A percentile compares a stretch with the other conserved stretches of the same genome.
These are phyloP conservation scores for Arthrinium puccinioides DNA, from an alignment of 2,329 filamentous ascomycete species.

Conservation along the genomic window DNA sequence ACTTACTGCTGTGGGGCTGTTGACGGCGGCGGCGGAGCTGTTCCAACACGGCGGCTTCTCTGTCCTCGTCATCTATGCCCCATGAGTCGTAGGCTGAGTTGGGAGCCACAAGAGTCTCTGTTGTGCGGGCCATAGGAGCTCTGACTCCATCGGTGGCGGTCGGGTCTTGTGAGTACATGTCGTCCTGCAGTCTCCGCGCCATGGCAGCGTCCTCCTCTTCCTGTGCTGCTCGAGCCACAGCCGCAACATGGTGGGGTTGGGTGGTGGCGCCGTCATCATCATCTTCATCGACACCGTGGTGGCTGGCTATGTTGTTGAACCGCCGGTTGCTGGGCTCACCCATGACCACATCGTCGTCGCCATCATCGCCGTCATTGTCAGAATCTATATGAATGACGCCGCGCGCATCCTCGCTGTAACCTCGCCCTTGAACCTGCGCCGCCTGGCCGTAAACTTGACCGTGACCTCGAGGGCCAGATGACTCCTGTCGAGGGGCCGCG, in stretches of 20 bases:
- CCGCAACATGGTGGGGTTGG: slow-evolving; percentile 24
- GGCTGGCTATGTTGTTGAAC: too few relatives aligned
- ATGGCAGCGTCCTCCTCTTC: slow-evolving; percentile 90
- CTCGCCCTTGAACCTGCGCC: too few relatives aligned
- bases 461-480: slow-evolving; percentile 8
- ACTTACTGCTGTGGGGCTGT: slow-evolving; percentile 15
- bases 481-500: slow-evolving; percentile 13
- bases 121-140: slow-evolving; percentile 85
- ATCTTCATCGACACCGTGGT: slow-evolving; percentile 18
- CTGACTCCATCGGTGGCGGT: slow-evolving; percentile 51
- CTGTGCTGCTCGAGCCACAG: slow-evolving; percentile 40
- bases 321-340: slow-evolving; percentile 30
- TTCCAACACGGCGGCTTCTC: slow-evolving; percentile 56
- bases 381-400: slow-evolving; percentile 71
- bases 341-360: slow-evolving; percentile 47
- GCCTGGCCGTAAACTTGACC: slow-evolving; percentile 11
- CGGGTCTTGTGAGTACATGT: slow-evolving; percentile 59
- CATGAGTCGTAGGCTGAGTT: slow-evolving; percentile 41
- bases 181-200: slow-evolving; percentile 84
- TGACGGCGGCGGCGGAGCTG: slow-evolving; percentile 48
- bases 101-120: slow-evolving; percentile 82
- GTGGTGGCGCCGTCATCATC: slow-evolving; percentile 24
- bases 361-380: slow-evolving; percentile 52
- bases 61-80: slow-evolving; percentile 42
- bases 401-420: slow-evolving; percentile 42